Percentiles rank a stretch among this genome's conserved stretches.
These are phyloP conservation scores for Chenopodium formosanum DNA, from an alignment of 148 eudicot species.

Conservation along the genomic window DNA sequence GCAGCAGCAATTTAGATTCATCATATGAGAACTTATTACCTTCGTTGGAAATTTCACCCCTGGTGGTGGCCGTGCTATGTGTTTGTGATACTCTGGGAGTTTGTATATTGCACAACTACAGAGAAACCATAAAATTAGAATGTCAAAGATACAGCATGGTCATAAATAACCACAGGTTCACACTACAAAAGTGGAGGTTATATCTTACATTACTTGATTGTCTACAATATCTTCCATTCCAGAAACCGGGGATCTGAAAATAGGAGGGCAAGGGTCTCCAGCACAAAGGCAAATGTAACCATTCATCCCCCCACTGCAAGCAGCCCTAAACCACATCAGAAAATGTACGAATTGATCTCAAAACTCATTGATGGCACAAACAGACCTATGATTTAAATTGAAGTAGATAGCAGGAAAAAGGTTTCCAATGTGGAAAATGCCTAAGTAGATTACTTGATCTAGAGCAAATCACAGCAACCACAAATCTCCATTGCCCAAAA, in stretches of 20 bases:
- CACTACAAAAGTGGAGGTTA: neutral
- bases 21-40: conserved; percentile 33
- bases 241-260: conserved; percentile 78
- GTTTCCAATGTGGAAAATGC: neutral
- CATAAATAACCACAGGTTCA: neutral
- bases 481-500: neutral
- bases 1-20: neutral
- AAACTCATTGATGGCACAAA: conserved; percentile 9
- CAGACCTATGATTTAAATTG: neutral
- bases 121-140: conserved; percentile 6
- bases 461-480: neutral
- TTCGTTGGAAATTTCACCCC: conserved; percentile 74
- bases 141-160: neutral
- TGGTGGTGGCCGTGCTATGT: conserved; percentile 63
- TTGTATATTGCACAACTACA: conserved; percentile 82
- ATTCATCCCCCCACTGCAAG: conserved; percentile 95
- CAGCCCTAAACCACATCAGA: conserved; percentile 43
- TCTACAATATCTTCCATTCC: conserved; percentile 83
- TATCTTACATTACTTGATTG: conserved; percentile 85
- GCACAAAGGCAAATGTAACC: conserved; percentile 88
- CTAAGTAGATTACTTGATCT: neutral
- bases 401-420: conserved; percentile 2
- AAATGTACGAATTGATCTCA: conserved; percentile 28
- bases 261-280: conserved; percentile 95
- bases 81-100: conserved; percentile 85